Percentiles rank a stretch among this genome's conserved stretches.
Evolutionary conservation across 306 rosid genomes (phyloP).

Genomic region (Bauhinia variegata): DNA sequence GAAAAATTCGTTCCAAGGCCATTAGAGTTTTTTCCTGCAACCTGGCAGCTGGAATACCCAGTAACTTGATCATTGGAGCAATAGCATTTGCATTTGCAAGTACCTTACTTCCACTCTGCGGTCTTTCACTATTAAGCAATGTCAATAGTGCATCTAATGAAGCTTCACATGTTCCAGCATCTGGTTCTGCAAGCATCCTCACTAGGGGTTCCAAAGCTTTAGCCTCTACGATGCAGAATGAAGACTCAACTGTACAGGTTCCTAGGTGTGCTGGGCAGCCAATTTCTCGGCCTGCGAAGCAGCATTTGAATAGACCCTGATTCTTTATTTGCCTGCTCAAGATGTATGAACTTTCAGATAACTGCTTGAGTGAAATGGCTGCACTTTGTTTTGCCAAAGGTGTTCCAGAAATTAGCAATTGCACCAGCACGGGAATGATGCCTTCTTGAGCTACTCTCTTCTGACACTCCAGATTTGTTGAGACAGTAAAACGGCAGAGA

Average conservation of each 20-base stretch:
- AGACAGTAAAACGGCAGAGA: slow-evolving; percentile 58
- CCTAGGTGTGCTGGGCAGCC: slow-evolving; percentile 64
- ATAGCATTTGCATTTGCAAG: slow-evolving; percentile 59
- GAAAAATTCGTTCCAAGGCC: slow-evolving; percentile 58
- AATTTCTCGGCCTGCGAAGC: slow-evolving; percentile 39
- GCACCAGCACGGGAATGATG: slow-evolving; percentile 56
- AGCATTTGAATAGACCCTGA: slow-evolving; percentile 37
- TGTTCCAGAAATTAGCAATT: slow-evolving; percentile 59
- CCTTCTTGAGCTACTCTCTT: slow-evolving; percentile 66
- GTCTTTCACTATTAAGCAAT: slow-evolving; percentile 45
- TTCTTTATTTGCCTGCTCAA: slow-evolving; percentile 60
- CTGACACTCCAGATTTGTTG: slow-evolving; percentile 64
- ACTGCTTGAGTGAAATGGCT: slow-evolving; percentile 63
- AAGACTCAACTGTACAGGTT: slow-evolving; percentile 55
- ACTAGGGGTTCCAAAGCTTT: slow-evolving; percentile 65
- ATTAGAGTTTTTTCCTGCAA: slow-evolving; percentile 54
- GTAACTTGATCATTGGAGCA: slow-evolving; percentile 41
- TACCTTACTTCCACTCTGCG: slow-evolving; percentile 52
- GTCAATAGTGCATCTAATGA: slow-evolving; percentile 63
- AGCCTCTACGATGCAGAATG: slow-evolving; percentile 64
- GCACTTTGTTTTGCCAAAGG: slow-evolving; percentile 50
- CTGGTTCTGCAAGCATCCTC: slow-evolving; percentile 57
- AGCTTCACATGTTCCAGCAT: slow-evolving; percentile 55
- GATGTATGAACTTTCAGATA: slow-evolving; percentile 59
- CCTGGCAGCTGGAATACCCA: slow-evolving; percentile 37